Percentiles rank a stretch among this genome's conserved stretches.
These are phyloP conservation scores for Plectosphaerella cucumerina DNA, from an alignment of 2,329 filamentous ascomycete species.

Conservation along the genomic window DNA sequence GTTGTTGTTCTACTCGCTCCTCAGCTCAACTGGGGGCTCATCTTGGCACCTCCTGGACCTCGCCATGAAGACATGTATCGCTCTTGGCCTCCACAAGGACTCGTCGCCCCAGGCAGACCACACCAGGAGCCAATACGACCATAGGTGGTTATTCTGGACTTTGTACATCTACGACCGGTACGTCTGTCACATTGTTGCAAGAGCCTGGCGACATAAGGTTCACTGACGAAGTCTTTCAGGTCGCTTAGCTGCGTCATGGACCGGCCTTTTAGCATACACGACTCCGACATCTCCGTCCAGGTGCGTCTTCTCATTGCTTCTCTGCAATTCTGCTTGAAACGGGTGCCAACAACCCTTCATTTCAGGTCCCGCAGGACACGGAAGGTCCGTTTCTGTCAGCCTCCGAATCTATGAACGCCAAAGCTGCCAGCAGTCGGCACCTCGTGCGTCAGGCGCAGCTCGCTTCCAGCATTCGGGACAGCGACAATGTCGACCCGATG, in stretches of 20 bases:
- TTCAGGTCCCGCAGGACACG: no score
- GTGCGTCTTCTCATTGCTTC: no score
- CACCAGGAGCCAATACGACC: not conserved
- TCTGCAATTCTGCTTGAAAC: no score
- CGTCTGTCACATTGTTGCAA: not conserved
- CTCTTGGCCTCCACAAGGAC: not conserved
- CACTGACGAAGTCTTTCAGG: not conserved
- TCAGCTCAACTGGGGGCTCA: conserved; percentile 7
- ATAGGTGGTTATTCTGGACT: conserved; percentile 9
- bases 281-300: conserved; percentile 8
- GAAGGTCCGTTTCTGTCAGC: no score
- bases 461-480: conserved; percentile 3
- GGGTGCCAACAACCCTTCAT: no score
- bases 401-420: not conserved
- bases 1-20: conserved; percentile 6
- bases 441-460: conserved; percentile 4
- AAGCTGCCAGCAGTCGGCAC: not conserved
- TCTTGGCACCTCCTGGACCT: not conserved
- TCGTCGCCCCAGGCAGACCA: no score
- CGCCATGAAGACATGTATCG: not conserved
- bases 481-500: not conserved
- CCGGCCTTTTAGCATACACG: conserved; percentile 6
- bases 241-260: conserved; percentile 8
- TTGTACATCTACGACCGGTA: conserved; percentile 8
- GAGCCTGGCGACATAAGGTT: no score